These are phyloP conservation scores for Trypanosoma melophagium DNA, from an alignment of 208 protist species.

Conservation along the genomic window DNA sequence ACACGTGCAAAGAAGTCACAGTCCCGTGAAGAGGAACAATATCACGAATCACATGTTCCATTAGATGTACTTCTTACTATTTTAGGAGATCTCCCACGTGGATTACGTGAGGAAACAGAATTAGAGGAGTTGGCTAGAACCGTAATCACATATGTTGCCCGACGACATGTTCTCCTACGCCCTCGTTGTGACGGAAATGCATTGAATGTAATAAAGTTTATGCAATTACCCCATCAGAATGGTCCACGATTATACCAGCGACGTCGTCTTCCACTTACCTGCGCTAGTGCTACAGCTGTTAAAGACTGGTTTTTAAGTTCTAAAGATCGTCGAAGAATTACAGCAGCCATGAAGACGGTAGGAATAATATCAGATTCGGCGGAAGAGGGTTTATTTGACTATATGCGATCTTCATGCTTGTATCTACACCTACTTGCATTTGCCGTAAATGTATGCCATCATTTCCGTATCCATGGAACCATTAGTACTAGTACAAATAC, in stretches of 20 bases:
- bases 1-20: background rate
- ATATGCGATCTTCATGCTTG: constrained; percentile 52
- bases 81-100: constrained; percentile 29
- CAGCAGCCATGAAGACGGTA: background rate
- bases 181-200: constrained; percentile 46
- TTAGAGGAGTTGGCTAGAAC: constrained; percentile 45
- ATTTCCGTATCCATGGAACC: constrained; percentile 35
- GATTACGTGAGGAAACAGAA: constrained; percentile 20
- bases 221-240: background rate
- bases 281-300: constrained; percentile 32
- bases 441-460: constrained; percentile 34
- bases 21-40: background rate
- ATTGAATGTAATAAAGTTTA: constrained; percentile 40
- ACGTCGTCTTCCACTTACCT: constrained; percentile 43
- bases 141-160: constrained; percentile 62
- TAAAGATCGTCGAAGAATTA: constrained; percentile 23
- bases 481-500: background rate
- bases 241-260: constrained; percentile 18
- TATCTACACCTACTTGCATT: constrained; percentile 66
- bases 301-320: constrained; percentile 38
- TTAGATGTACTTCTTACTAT: constrained; percentile 37
- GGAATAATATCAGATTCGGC: constrained; percentile 13
- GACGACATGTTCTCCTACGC: constrained; percentile 67
- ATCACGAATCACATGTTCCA: constrained; percentile 13
- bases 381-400: constrained; percentile 56